Conservation (phyloP, 31 red algal genomes). For the Odonthalia washingtoniensis region DNA sequence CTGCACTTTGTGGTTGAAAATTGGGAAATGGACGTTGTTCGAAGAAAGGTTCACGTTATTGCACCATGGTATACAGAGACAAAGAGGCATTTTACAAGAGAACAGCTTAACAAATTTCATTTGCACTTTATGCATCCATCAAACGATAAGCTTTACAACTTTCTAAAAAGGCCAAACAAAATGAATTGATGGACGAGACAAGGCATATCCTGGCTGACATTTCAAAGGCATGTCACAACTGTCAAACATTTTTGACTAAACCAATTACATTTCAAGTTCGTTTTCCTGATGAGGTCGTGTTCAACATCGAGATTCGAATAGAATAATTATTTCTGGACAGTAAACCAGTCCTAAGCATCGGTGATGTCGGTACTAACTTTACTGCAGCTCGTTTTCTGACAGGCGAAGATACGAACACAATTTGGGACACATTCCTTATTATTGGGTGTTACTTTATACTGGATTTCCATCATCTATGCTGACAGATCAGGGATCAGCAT, state of each 20-base stretch:
- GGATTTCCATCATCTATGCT: constrained; percentile 33
- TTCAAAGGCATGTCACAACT: constrained; percentile 14
- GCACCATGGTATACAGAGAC: background rate
- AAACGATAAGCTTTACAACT: constrained; percentile 2
- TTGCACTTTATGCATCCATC: constrained; percentile 31
- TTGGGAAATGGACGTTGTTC: background rate
- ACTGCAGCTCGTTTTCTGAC: no score
- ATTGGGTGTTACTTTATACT: constrained; percentile 4
- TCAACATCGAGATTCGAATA: constrained; percentile 10
- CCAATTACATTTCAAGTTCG: constrained; percentile 20
- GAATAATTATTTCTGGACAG: constrained; percentile 22
- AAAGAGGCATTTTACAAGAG: background rate
- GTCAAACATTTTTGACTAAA: constrained; percentile 7
- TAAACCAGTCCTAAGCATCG: constrained; percentile 12
- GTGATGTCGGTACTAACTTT: constrained; percentile 37
- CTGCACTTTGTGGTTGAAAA: background rate
- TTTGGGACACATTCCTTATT: constrained; percentile 17
- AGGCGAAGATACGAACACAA: background rate
- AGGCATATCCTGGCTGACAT: background rate
- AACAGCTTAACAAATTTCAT: constrained; percentile 17
- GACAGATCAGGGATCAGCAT: constrained; percentile 35
- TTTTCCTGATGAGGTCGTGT: background rate
- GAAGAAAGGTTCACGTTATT: background rate
- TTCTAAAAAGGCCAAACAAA: background rate
- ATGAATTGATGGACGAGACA: constrained; percentile 3